These are phyloP conservation scores for Pseudonitzschia pungens DNA, from an alignment of 108 stramenopile genomes.

Conservation along the genomic window DNA sequence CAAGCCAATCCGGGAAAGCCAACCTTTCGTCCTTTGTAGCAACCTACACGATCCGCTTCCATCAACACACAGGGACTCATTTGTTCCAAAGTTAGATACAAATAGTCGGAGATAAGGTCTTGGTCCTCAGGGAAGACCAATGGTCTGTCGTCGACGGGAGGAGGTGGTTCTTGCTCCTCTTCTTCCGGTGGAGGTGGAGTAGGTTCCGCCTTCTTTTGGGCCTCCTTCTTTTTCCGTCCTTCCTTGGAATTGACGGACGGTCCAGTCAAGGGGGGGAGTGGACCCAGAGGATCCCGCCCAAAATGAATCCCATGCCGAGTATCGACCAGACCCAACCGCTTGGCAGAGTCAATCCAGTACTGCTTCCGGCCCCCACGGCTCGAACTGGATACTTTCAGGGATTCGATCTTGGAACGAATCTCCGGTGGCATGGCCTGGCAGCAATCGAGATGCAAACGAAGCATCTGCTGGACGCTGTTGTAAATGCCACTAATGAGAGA, in stretches of 20 bases:
- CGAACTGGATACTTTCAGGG: constrained; percentile 61
- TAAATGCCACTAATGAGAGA: constrained; percentile 81
- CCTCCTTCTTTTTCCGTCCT: constrained; percentile 44
- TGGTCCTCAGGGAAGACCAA: constrained; percentile 67
- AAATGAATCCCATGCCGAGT: constrained; percentile 82
- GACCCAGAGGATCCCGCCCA: constrained; percentile 69
- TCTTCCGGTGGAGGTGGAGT: constrained; percentile 22
- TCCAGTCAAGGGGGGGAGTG: constrained; percentile 62
- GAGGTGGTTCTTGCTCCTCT: constrained; percentile 26
- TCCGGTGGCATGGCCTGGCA: constrained; percentile 67
- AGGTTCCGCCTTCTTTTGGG: constrained; percentile 29
- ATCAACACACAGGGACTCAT: constrained; percentile 78
- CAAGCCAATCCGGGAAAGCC: constrained; percentile 89
- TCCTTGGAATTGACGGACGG: constrained; percentile 53
- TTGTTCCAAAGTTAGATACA: constrained; percentile 82
- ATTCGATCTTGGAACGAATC: constrained; percentile 57
- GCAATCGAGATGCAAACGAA: constrained; percentile 74
- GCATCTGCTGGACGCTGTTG: constrained; percentile 88
- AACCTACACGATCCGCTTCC: constrained; percentile 67
- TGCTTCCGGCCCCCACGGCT: constrained; percentile 88
- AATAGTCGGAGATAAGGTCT: constrained; percentile 71
- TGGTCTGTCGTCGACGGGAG: constrained; percentile 55
- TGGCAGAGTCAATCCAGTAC: constrained; percentile 88
- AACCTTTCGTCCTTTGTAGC: constrained; percentile 72
- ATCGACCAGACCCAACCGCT: constrained; percentile 75